Conservation (phyloP, 2,329 filamentous ascomycete genomes). For the Fusarium sp. region DNA sequence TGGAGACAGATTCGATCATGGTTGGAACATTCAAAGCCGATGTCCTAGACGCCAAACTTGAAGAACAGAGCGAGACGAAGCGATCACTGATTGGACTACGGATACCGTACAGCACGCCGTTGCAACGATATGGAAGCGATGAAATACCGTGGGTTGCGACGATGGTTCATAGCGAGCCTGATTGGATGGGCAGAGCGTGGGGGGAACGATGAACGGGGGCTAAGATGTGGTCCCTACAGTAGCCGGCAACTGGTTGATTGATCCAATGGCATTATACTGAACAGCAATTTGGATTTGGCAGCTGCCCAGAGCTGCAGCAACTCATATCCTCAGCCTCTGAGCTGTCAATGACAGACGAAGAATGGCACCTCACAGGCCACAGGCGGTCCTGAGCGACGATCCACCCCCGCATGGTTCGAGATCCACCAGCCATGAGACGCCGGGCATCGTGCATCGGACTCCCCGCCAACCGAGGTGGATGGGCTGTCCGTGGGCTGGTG, state of each 20-base stretch:
- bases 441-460: slow-evolving; percentile 2
- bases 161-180: slow-evolving; percentile 68
- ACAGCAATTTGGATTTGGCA: slow-evolving; percentile 4
- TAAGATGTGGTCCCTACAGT: background rate
- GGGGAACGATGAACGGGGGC: slow-evolving; percentile 14
- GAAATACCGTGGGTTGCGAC: slow-evolving; percentile 86
- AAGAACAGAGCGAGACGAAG: slow-evolving; percentile 32
- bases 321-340: background rate
- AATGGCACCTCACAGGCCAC: slow-evolving; percentile 14
- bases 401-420: slow-evolving; percentile 43
- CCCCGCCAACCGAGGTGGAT: background rate
- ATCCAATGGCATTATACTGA: slow-evolving; percentile 31
- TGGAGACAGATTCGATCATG: slow-evolving; percentile 68
- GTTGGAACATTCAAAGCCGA: slow-evolving; percentile 76
- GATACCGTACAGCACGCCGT: slow-evolving; percentile 85
- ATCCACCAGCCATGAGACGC: slow-evolving; percentile 18
- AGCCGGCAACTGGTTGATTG: background rate
- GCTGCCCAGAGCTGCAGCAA: background rate
- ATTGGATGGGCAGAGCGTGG: slow-evolving; percentile 67
- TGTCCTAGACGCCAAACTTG: slow-evolving; percentile 53
- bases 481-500: background rate
- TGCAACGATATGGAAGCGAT: slow-evolving; percentile 70
- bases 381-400: slow-evolving; percentile 27
- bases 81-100: slow-evolving; percentile 73
- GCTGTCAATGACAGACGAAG: background rate